Base-by-base conservation (phyloP, 495 filamentous ascomycete species). In the Lepidopterella palustris region DNA sequence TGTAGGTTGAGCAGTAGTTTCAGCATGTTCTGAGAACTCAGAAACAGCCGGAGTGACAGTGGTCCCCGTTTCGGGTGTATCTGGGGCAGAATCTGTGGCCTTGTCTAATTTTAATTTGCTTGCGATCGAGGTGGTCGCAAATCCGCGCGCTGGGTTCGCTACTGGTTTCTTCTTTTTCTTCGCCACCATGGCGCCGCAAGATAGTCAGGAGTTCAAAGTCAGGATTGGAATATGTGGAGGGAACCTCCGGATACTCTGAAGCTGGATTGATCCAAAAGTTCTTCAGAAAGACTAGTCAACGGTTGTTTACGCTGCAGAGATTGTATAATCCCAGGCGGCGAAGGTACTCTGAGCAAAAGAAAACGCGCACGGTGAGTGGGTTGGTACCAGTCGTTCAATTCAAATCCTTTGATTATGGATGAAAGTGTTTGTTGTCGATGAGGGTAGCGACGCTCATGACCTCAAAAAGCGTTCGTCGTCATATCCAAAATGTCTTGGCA, bases 111-210 rank as follows among this genome's bases (percentile, higher is more conserved):
- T 73, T 18, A 69, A 47, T 56, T 95, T 96, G 6, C 88, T 92
- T 39, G 90, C 87, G 51, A 89, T 79, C 11, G 92, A 97, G 13
- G 88, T 91, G 1, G 93, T 98, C 59, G 92, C 90, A 76, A 97
- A 90, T 8, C 90, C 92, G 66, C 93, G 82, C 42, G 89, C 88
- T 26, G 92, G 89, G 72, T 96, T 97, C 18, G 83, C 78, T 15
- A 78, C 80, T 47, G 87, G 76, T 77, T 96, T 96, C 73, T 88
- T 92, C 73, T 93, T 97, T 76, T 90, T 95, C 68, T 85, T 88
- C 9, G 54, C 9, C 11, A 45, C 56, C 62, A 62, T 68, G 42
- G 10, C 40, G 27, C n/a, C 18, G 20, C 47, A 11, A n/a, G n/a
- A 42, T 3, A 42, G 35, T 42, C 13, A 42, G 35, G 10, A 3